Evolutionary conservation across 129 eudicot species (phyloP), one percentile per base, ranked within the genome.

Genomic region (Flaveria brownii): DNA sequence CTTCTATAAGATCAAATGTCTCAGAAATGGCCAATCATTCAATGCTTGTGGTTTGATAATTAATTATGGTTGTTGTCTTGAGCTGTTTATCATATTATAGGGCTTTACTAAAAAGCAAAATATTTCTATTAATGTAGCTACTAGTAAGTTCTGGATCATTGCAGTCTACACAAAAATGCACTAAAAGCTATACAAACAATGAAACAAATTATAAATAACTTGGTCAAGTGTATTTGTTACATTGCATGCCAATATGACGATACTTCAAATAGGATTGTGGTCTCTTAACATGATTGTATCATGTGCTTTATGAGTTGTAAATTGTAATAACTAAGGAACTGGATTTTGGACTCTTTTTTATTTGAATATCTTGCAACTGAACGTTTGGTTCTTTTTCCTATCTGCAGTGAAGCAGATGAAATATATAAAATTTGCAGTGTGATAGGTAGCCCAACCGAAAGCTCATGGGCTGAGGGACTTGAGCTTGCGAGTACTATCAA

Each of bases 331-430:
- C 8, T n/a, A 43, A 33, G 11, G 30, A 47, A 47, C 49, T 20
- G 22, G 25, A 57, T 33, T 73, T 8, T 1, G 4, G 17, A 26
- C 26, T 25, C 33, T 28, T 75, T 26, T 9, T 2, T 28, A 28
- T 13, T 47, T 2, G 17, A 18, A 17, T 75, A 47, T n/a, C 8
- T 50, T 65, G 65, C 42, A 6, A 52, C 64, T 82, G 60, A 39
- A 14, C 25, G 18, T 18, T 17, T 22, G 39, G 9, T 47, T 23
- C 45, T 14, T 66, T 22, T 66, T 42, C 50, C 23, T 26, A 52
- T 70, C 1, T 83, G 87, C 93, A 94, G 99, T 87, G 99, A 94
- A 87, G 96, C 92, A 28, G 96, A 94, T 89, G 96, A 94, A 77
- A 91, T 94, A 45, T 86, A 89, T 75, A 94, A 89, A 86, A 87